These are phyloP conservation scores for Cladosporium cucumerinum DNA, from an alignment of 2,329 filamentous ascomycete species.

Conservation along the genomic window DNA sequence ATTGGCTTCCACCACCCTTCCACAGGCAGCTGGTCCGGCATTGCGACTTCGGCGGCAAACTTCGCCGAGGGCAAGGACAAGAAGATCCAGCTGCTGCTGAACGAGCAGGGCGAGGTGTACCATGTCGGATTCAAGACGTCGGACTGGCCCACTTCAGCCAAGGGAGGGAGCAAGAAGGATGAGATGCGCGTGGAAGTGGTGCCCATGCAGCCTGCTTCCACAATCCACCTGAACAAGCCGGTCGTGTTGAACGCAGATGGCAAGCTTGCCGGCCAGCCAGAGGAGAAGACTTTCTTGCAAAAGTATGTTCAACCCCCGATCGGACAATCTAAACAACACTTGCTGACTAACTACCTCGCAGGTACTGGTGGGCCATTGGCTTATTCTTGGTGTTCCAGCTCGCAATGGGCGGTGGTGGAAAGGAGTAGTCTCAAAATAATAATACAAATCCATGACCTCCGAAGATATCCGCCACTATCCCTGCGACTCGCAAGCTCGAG, in stretches of 20 bases:
- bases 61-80: slow-evolving; percentile 42
- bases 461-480: not conserved
- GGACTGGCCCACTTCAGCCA: slow-evolving; percentile 20
- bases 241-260: slow-evolving; percentile 56
- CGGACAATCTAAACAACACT: slow-evolving; percentile 18
- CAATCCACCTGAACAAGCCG: slow-evolving; percentile 50
- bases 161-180: slow-evolving; percentile 27
- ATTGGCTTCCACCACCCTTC: slow-evolving; percentile 42
- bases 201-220: slow-evolving; percentile 38
- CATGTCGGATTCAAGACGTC: slow-evolving; percentile 44
- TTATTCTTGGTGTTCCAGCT: slow-evolving; percentile 48
- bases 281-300: slow-evolving; percentile 50
- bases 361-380: slow-evolving; percentile 51
- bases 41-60: slow-evolving; percentile 45
- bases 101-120: slow-evolving; percentile 43
- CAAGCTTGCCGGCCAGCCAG: slow-evolving; percentile 45
- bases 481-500: not conserved
- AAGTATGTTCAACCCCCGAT: slow-evolving; percentile 39
- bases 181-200: slow-evolving; percentile 44
- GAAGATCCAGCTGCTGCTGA: slow-evolving; percentile 44
- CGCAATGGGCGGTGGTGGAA: slow-evolving; percentile 37
- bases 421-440: slow-evolving; percentile 5
- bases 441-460: not conserved
- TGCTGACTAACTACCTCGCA: slow-evolving; percentile 24
- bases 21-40: slow-evolving; percentile 40